Evolutionary conservation across 2,329 filamentous ascomycete genomes (phyloP), one percentile per base, ranked within the genome.

Genomic region (Venturia nashicola): DNA sequence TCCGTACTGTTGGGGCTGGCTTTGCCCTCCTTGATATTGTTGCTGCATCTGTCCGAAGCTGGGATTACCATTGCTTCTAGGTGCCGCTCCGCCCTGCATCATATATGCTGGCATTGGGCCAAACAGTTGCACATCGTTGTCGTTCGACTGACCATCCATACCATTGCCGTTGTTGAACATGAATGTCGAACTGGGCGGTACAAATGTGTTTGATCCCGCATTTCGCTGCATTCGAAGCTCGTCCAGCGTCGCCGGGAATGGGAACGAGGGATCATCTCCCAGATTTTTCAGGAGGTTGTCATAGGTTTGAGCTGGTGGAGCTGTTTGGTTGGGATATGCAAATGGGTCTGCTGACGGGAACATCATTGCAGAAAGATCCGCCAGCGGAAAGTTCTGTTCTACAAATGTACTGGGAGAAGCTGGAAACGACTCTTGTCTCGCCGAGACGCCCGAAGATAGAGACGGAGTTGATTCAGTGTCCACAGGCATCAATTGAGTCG

Each of bases 261-360:
- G 57, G 23, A 61, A 62, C 14, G 32, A 34, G 16, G 66, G 67
- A 64, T 69, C 68, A 44, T 71, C 72, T 36, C 65, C 68, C 48
- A 68, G 20, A n/a, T 40, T 71, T 79, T 77, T 71, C 69, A 65
- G 65, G 80, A 80, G 0, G 76, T 79, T 40, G 87, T 86, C 77
- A 88, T 84, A 0, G 88, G 86, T 67, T 18, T 61, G 63, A 5
- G 54, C 44, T 51, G 39, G 40, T 39, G 64, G 12, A 1, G 63
- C 59, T 36, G 39, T 60, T 43, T 90, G 88, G 69, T 87, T 90
- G 0, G 88, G 89, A 69, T 93, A 94, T 0, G 86, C 87, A 67
- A 93, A 88, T 0, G 89, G 88, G 69, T 93, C 89, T 42, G 84
- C 82, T 0, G 88, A 87, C 1, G 88, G 86, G 70, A 93, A 93